A percentile compares a stretch with the other conserved stretches of the same genome.
These are phyloP conservation scores for Akanthomyces uredinophilus DNA, from an alignment of 2,329 filamentous ascomycete species.

Conservation along the genomic window DNA sequence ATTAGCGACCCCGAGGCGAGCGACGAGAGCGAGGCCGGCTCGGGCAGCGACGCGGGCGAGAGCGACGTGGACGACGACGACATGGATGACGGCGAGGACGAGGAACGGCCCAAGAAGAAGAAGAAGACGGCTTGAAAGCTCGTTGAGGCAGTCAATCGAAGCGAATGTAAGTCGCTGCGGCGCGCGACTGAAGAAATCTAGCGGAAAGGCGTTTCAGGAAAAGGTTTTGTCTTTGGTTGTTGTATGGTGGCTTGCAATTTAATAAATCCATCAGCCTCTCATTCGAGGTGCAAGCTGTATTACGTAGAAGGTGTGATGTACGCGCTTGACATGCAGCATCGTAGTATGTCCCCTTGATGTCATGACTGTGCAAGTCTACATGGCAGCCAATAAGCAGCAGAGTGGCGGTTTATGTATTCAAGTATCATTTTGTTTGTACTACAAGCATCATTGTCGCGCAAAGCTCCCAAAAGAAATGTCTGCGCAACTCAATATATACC, in stretches of 20 bases:
- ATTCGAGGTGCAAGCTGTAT: not conserved
- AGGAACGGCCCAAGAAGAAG: constrained; percentile 48
- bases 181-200: not conserved
- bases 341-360: not conserved
- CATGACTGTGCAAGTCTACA: no score
- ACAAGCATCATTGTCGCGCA: not conserved
- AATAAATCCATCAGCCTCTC: not conserved
- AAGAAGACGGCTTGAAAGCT: constrained; percentile 32
- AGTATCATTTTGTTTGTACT: no score
- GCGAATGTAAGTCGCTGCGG: not conserved
- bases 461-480: not conserved
- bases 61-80: constrained; percentile 43
- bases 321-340: no score
- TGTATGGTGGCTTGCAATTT: not conserved
- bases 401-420: no score
- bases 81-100: constrained; percentile 38
- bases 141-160: not conserved
- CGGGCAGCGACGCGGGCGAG: constrained; percentile 48
- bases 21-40: constrained; percentile 61
- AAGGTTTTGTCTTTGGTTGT: not conserved
- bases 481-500: constrained; percentile 2
- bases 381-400: no score
- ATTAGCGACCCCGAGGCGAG: constrained; percentile 96
- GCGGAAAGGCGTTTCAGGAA: constrained; percentile 6
- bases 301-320: no score